Conservation (phyloP, 768 basidiomycete genomes). For the Podaxis mareebaensis region DNA sequence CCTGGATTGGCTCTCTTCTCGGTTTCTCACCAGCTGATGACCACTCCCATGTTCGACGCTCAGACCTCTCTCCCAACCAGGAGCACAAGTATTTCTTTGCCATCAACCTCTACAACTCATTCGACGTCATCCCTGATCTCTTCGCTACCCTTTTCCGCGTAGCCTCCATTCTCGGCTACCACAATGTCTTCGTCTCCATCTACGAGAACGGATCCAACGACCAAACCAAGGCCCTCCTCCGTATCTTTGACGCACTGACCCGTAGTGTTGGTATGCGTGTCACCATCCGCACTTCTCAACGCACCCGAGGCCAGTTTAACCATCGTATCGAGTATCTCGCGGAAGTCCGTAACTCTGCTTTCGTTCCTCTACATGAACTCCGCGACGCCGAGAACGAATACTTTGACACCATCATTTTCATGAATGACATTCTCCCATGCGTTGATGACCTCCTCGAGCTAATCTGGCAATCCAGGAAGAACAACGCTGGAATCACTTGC, state of each 20-base stretch:
- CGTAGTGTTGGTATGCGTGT: constrained; percentile 89
- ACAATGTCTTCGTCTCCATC: constrained; percentile 97
- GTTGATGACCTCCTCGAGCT: constrained; percentile 97
- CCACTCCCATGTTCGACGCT: constrained; percentile 36
- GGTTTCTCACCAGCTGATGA: constrained; percentile 35
- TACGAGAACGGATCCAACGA: constrained; percentile 99
- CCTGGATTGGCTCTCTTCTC: constrained; percentile 65
- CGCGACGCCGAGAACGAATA: constrained; percentile 90
- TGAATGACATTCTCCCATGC: constrained; percentile 99
- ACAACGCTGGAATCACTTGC: constrained; percentile 98
- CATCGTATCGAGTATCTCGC: constrained; percentile 99
- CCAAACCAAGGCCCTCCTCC: constrained; percentile 95
- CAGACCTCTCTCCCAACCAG: constrained; percentile 36
- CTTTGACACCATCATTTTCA: constrained; percentile 96
- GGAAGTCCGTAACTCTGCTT: constrained; percentile 98
- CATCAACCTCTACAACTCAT: constrained; percentile 99
- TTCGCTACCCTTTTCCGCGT: constrained; percentile 96
- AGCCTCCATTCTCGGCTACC: constrained; percentile 89
- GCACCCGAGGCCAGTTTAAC: constrained; percentile 94
- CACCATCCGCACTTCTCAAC: constrained; percentile 89
- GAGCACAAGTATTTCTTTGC: constrained; percentile 99
- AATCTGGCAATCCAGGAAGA: constrained; percentile 89
- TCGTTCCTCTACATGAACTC: constrained; percentile 93
- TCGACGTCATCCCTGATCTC: constrained; percentile 96
- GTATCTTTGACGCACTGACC: constrained; percentile 93